Evolutionary conservation across 768 basidiomycete species (phyloP).

Genomic region (Podaxis pistillaris): DNA sequence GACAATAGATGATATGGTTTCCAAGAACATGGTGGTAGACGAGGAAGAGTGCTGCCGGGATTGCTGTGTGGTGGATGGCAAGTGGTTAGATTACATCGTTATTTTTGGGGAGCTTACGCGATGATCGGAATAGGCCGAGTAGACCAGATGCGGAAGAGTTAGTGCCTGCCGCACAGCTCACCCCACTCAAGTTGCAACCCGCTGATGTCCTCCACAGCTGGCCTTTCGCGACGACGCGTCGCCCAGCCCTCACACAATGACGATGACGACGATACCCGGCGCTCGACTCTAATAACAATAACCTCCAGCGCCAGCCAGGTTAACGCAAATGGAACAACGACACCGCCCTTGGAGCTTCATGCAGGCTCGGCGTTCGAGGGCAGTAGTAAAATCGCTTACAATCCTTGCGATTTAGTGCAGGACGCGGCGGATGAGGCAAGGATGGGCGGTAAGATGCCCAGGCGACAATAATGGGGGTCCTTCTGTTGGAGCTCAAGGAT

Average conservation of each 20-base stretch:
- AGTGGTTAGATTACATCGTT: too few species aligned
- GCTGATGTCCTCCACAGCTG: constrained; percentile 44
- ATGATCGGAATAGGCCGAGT: not conserved
- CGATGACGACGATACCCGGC: constrained; percentile 33
- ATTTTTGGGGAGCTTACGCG: not conserved
- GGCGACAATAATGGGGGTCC: constrained; percentile 90
- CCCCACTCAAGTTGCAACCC: not conserved
- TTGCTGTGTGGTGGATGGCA: too few species aligned
- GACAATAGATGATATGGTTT: too few species aligned
- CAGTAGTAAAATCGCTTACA: constrained; percentile 86
- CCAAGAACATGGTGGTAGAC: too few species aligned
- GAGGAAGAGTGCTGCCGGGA: too few species aligned
- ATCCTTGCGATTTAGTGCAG: constrained; percentile 83
- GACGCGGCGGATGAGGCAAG: constrained; percentile 61
- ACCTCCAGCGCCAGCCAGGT: constrained; percentile 13
- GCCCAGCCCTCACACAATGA: constrained; percentile 34
- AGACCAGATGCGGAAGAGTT: not conserved
- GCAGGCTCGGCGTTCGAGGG: constrained; percentile 86
- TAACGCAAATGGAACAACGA: constrained; percentile 22
- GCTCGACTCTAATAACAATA: constrained; percentile 19
- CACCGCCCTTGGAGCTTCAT: constrained; percentile 38
- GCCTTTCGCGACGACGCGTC: constrained; percentile 59
- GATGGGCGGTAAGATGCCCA: constrained; percentile 72
- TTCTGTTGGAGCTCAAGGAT: constrained; percentile 92
- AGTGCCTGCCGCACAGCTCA: not conserved